Base-by-base conservation (phyloP, 371 early-diverging fungal species). In the Mortierella sp. region DNA sequence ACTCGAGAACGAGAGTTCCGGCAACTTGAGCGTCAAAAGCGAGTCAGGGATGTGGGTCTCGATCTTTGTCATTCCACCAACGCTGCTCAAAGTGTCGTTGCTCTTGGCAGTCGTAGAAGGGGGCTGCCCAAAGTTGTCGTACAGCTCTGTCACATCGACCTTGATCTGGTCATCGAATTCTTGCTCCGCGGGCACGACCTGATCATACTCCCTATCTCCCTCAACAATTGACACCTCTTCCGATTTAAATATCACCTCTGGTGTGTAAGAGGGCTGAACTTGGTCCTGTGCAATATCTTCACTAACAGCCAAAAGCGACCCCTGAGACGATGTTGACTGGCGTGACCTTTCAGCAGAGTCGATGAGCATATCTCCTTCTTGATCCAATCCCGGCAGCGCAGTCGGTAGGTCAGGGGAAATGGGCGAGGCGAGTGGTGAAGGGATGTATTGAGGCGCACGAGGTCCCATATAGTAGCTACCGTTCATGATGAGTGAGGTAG, bases 131-230 rank as follows among this genome's bases (percentile, higher is more conserved):
- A 79, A 79, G 38, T 74, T 79, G 1, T 79, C 74, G 70, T 77
- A 83, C 0, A 80, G 71, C 32, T 84, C 84, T 16, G 84, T 81
- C 18, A 84, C 84, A 29, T 84, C 84, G 27, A 84, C 84, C 16
- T 84, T 84, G 73, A 84, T 81, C 18, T 41, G 68, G 41, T 84
- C 76, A 27, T 80, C 71, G 16, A 72, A 78, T 29, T 11, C 48
- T 29, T 46, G 51, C 1, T 27, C 49, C 10, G 14, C 21, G 24
- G 68, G 46, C 54, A 44, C 35, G 8, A 35, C 72, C 41, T 74
- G 82, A 24, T 48, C 72, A 38, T n/a, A 51, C 8, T 35, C 10
- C 32, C 44, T 14, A 58, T 14, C 48, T 27, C 3, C 71, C 24
- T 68, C 41, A 43, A 58, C 38, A 5, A 27, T 32, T 24, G 18